Conservation (phyloP, 2,329 filamentous ascomycete species). For the Ceratocystis eucalypticola region DNA sequence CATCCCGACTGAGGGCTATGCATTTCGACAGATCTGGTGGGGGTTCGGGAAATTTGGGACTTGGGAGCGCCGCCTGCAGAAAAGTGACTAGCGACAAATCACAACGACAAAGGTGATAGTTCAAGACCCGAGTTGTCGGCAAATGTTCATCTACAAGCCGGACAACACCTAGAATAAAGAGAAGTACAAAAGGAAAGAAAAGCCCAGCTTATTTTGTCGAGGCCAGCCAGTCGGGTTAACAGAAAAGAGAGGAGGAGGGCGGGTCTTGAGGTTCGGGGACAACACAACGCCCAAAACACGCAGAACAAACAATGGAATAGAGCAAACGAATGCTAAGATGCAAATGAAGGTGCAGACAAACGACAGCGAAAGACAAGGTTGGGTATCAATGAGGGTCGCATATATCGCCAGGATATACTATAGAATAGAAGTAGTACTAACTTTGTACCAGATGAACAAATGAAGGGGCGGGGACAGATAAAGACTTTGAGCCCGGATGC, state of each 20-base stretch:
- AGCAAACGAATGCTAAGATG: neutral
- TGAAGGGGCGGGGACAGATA: neutral
- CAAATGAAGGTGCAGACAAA: neutral
- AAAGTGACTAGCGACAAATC: conserved; percentile 12
- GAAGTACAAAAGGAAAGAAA: neutral
- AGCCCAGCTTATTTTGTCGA: neutral
- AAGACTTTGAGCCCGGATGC: neutral
- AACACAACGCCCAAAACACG: neutral
- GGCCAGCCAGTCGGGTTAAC: neutral
- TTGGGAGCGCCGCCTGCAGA: conserved; percentile 11
- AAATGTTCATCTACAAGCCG: neutral
- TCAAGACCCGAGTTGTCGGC: too few species aligned
- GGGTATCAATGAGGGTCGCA: conserved; percentile 2
- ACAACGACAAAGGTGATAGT: neutral
- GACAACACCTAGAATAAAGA: neutral
- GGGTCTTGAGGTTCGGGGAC: neutral
- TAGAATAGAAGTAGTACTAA: neutral
- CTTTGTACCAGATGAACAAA: neutral
- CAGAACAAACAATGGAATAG: neutral
- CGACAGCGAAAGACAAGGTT: neutral
- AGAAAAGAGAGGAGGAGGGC: neutral
- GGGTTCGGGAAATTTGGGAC: conserved; percentile 12
- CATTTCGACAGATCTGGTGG: neutral
- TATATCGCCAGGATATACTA: conserved; percentile 3
- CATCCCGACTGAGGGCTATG: conserved; percentile 6